These are phyloP conservation scores for Brassica napus DNA, from an alignment of 345 rosid genomes.

Conservation along the genomic window Da-Ae NC_063446.1:24900001-24900500, in stretches of 20 bases:
- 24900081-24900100: not conserved
- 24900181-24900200: not conserved
- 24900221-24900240: not conserved
- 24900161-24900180: not conserved
- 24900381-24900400: not conserved
- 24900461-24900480: not conserved
- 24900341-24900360: not conserved
- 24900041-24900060: not conserved
- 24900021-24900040: not conserved
- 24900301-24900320: not conserved
- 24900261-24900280: not conserved
- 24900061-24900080: not conserved
- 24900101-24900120: not conserved
- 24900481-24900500: not conserved
- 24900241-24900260: no score
- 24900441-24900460: not conserved
- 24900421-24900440: not conserved
- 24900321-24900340: not conserved
- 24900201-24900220: not conserved
- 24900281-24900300: not conserved
- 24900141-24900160: not conserved
- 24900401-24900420: not conserved
- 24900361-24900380: not conserved
- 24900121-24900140: not conserved
- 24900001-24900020: not conserved